A percentile compares a stretch with the other conserved stretches of the same genome.
These are phyloP conservation scores for Murraya koenigii DNA, from an alignment of 345 rosid species.

Conservation along the genomic window DNA sequence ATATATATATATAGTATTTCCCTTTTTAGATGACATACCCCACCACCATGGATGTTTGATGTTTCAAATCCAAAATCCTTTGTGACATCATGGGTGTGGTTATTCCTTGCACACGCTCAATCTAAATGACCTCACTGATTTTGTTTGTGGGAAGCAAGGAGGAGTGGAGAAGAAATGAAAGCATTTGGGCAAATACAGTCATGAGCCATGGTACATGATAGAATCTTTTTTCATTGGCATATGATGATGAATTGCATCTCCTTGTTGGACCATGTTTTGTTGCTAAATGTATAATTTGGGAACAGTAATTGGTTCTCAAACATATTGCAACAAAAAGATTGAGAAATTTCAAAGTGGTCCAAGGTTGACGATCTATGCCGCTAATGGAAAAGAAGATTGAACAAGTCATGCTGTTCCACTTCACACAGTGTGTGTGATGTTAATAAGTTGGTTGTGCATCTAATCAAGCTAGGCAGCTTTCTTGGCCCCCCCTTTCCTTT, in stretches of 20 bases:
- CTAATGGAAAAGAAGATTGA: neutral
- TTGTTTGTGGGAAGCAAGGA: slow-evolving; percentile 3
- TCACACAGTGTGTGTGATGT: neutral
- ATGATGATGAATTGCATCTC: neutral
- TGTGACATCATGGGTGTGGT: neutral
- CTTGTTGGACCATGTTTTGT: slow-evolving; percentile 6
- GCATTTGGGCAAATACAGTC: neutral
- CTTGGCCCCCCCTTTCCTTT: too few species aligned
- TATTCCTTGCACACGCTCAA: neutral
- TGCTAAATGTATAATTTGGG: neutral
- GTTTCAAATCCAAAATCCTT: neutral
- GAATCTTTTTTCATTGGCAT: neutral
- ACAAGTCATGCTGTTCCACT: neutral
- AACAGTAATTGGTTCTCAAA: neutral
- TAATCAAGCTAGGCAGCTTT: neutral
- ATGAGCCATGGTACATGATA: neutral
- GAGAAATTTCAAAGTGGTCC: neutral
- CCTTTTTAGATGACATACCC: neutral
- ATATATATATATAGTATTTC: neutral
- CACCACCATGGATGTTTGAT: neutral
- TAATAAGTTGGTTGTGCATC: neutral
- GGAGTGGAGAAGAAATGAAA: neutral
- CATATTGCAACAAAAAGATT: neutral
- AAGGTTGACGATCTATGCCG: neutral
- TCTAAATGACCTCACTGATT: neutral